Conservation (phyloP, 768 basidiomycete species). For the Lactarius sp. region DNA sequence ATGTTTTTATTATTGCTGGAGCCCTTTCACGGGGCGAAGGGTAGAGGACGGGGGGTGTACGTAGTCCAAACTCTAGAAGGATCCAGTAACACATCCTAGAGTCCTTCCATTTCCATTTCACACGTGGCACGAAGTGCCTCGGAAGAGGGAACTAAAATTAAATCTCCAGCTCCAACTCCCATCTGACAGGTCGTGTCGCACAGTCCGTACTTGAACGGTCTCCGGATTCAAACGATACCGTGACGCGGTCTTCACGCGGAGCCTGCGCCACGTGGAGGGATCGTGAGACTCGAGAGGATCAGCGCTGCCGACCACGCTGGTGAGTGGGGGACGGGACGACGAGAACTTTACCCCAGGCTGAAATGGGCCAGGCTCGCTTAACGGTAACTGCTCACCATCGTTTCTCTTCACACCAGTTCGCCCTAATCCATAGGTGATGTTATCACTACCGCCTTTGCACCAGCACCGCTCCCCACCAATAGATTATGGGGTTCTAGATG, state of each 20-base stretch:
- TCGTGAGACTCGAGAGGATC: not conserved
- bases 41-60: not conserved
- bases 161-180: not conserved
- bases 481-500: no score
- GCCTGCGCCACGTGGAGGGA: not conserved
- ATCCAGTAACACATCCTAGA: not conserved
- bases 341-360: conserved; percentile 14
- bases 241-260: not conserved
- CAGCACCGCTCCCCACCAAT: no score
- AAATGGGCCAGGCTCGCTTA: not conserved
- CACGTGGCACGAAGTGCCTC: no score
- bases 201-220: no score
- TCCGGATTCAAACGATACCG: not conserved
- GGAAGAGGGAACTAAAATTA: not conserved
- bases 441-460: no score
- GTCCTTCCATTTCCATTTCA: not conserved
- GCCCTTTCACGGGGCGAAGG: not conserved
- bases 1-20: no score
- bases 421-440: no score
- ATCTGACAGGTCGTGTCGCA: not conserved
- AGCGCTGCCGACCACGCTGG: not conserved
- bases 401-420: no score
- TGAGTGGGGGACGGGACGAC: conserved; percentile 10
- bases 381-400: no score
- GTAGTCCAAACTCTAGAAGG: not conserved